These are phyloP conservation scores for Fomitopsis betulina DNA, from an alignment of 1,284 basidiomycete genomes.

Conservation along the genomic window DNA sequence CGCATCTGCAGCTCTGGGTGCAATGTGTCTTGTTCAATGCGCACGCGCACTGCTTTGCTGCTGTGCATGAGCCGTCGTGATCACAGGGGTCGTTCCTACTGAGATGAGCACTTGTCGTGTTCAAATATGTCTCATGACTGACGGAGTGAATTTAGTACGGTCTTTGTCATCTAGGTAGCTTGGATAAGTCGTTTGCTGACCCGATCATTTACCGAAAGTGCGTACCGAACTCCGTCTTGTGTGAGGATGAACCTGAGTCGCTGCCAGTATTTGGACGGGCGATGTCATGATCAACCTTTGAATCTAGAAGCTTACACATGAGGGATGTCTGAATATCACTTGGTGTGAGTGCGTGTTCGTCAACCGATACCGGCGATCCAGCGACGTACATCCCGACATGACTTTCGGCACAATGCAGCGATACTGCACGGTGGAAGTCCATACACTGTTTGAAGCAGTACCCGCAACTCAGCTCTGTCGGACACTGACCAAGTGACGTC, in stretches of 20 bases:
- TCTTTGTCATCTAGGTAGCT: background rate
- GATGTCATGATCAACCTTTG: background rate
- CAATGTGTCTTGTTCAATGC: slow-evolving; percentile 33
- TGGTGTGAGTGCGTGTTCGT: background rate
- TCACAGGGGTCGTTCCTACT: slow-evolving; percentile 32
- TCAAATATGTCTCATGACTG: background rate
- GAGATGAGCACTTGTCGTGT: background rate
- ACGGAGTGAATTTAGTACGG: slow-evolving; percentile 10
- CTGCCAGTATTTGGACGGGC: background rate
- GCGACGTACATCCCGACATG: slow-evolving; percentile 37
- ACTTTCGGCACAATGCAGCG: slow-evolving; percentile 36
- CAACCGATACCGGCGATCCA: background rate
- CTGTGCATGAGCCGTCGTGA: slow-evolving; percentile 41
- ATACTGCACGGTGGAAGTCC: slow-evolving; percentile 40
- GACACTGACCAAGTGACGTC: slow-evolving; percentile 9
- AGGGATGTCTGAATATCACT: background rate
- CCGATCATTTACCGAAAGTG: background rate
- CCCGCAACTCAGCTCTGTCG: slow-evolving; percentile 15
- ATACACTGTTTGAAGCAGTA: slow-evolving; percentile 24
- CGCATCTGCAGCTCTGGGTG: slow-evolving; percentile 36
- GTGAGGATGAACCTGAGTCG: background rate
- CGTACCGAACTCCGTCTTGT: background rate
- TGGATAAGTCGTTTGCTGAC: background rate
- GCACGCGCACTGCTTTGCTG: slow-evolving; percentile 33
- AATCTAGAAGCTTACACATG: background rate